Conservation (phyloP, 2,329 filamentous ascomycete genomes). For the Akanthomyces uredinophilus region DNA sequence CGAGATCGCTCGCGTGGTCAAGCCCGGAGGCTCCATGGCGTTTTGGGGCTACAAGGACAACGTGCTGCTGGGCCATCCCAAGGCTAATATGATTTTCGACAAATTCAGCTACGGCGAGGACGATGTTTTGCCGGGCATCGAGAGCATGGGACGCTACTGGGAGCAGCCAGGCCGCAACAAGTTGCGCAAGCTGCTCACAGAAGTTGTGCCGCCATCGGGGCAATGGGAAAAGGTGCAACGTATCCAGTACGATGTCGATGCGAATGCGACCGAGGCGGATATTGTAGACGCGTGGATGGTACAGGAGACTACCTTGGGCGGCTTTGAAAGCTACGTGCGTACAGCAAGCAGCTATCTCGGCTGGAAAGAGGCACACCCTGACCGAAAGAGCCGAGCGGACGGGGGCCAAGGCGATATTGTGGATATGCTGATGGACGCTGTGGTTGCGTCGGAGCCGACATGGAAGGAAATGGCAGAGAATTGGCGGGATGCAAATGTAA, state of each 20-base stretch:
- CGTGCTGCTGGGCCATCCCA: constrained; percentile 48
- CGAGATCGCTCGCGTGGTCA: constrained; percentile 48
- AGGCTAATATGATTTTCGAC: constrained; percentile 49
- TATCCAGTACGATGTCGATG: constrained; percentile 53
- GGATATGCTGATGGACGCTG: constrained; percentile 57
- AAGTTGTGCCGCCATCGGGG: constrained; percentile 44
- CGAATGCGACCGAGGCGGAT: constrained; percentile 30
- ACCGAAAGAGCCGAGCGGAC: constrained; percentile 41
- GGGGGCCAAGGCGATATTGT: constrained; percentile 57
- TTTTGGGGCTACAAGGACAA: constrained; percentile 65
- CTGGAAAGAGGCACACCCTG: constrained; percentile 54
- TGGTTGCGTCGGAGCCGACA: constrained; percentile 47
- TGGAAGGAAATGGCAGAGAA: constrained; percentile 43
- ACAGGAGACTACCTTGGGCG: constrained; percentile 48
- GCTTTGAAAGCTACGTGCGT: constrained; percentile 55
- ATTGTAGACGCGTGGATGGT: constrained; percentile 43
- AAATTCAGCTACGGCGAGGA: constrained; percentile 49
- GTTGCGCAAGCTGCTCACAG: constrained; percentile 46
- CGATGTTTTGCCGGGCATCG: constrained; percentile 37
- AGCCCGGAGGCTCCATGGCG: constrained; percentile 52
- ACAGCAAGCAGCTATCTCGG: constrained; percentile 56
- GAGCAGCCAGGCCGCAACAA: constrained; percentile 54
- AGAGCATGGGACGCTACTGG: constrained; percentile 55
- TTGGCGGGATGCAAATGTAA: constrained; percentile 51
- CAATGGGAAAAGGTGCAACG: constrained; percentile 50